These are phyloP conservation scores for Marasmius tenuissimus DNA, from an alignment of 1,284 basidiomycete species.

Conservation along the genomic window DNA sequence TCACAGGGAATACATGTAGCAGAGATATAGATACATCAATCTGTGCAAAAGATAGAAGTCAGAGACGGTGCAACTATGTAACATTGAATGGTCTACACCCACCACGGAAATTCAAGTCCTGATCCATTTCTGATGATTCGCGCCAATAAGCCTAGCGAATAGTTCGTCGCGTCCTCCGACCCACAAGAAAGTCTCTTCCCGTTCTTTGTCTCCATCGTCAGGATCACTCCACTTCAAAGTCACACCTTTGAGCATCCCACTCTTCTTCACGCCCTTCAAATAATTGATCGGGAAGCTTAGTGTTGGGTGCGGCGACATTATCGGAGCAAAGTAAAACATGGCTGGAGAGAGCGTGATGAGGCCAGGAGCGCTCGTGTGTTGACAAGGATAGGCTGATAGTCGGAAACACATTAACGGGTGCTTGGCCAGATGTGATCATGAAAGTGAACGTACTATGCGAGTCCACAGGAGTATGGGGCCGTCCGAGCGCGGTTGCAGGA, in stretches of 20 bases:
- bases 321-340: slow-evolving; percentile 53
- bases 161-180: slow-evolving; percentile 63
- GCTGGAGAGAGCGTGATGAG: slow-evolving; percentile 54
- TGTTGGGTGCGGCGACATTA: slow-evolving; percentile 46
- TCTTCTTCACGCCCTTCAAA: slow-evolving; percentile 59
- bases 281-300: slow-evolving; percentile 44
- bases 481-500: slow-evolving; percentile 6
- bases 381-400: slow-evolving; percentile 59
- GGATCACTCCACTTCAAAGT: slow-evolving; percentile 44
- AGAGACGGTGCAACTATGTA: background rate
- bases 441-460: slow-evolving; percentile 37
- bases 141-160: slow-evolving; percentile 65
- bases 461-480: slow-evolving; percentile 23
- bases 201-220: slow-evolving; percentile 32
- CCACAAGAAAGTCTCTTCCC: slow-evolving; percentile 55
- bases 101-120: slow-evolving; percentile 22
- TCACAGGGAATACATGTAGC: too few species aligned
- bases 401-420: slow-evolving; percentile 5
- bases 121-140: slow-evolving; percentile 39
- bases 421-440: background rate
- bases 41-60: background rate
- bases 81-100: background rate
- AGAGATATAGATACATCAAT: too few species aligned
- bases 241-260: slow-evolving; percentile 51
- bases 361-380: slow-evolving; percentile 53